These are phyloP conservation scores for Oenanthe sinensis DNA, from an alignment of 129 eudicot species.

Conservation along the genomic window DNA sequence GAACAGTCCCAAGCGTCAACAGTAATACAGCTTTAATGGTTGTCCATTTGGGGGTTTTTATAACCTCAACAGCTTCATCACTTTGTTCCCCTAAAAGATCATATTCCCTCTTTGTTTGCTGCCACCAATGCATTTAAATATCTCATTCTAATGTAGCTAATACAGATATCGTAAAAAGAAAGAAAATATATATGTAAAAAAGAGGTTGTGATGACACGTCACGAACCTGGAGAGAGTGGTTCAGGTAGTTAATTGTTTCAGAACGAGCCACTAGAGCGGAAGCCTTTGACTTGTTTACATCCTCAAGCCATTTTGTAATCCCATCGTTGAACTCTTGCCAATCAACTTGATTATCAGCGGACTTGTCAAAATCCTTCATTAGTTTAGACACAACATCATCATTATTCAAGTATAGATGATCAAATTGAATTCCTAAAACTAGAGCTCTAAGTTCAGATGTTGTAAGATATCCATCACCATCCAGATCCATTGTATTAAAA, in stretches of 20 bases:
- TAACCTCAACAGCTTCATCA: slow-evolving; percentile 61
- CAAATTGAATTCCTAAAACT: slow-evolving; percentile 54
- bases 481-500: slow-evolving; percentile 41
- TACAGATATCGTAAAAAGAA: background rate
- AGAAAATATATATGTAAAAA: background rate
- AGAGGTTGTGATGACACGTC: background rate
- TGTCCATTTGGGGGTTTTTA: slow-evolving; percentile 43
- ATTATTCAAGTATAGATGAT: slow-evolving; percentile 51
- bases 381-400: slow-evolving; percentile 58
- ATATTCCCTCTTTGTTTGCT: slow-evolving; percentile 64
- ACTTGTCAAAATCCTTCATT: slow-evolving; percentile 69
- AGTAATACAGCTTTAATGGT: slow-evolving; percentile 53
- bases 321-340: slow-evolving; percentile 37
- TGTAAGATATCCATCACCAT: slow-evolving; percentile 38
- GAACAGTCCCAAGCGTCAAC: slow-evolving; percentile 54
- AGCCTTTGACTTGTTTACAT: slow-evolving; percentile 33
- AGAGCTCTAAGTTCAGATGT: slow-evolving; percentile 56
- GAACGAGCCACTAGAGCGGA: slow-evolving; percentile 30
- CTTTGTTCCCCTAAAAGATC: slow-evolving; percentile 46
- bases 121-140: slow-evolving; percentile 14
- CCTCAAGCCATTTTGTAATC: slow-evolving; percentile 51
- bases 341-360: slow-evolving; percentile 29
- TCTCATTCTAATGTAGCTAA: background rate
- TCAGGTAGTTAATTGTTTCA: slow-evolving; percentile 45
- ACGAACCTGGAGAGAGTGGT: slow-evolving; percentile 50